Conservation (phyloP, 2,329 filamentous ascomycete genomes). For the Diaporthe humulicola region DNA sequence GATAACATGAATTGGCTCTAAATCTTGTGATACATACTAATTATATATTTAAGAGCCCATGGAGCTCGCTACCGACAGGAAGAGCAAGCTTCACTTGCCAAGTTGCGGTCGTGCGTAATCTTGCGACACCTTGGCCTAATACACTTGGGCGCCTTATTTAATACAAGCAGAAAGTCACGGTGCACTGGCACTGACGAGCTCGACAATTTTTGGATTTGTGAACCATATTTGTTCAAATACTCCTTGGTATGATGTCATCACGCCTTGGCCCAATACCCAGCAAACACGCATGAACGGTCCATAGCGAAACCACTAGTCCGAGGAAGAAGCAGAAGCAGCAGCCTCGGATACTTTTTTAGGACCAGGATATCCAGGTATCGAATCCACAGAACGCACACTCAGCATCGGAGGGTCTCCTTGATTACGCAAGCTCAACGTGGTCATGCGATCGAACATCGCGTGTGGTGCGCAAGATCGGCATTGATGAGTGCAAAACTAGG, state of each 20-base stretch:
- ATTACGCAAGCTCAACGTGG: neutral
- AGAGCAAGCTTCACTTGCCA: neutral
- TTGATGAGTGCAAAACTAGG: neutral
- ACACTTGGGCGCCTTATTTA: neutral
- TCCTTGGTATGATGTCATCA: neutral
- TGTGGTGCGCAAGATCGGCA: neutral
- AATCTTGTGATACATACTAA: too few relatives aligned
- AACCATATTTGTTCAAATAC: neutral
- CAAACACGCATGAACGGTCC: neutral
- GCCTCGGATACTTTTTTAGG: neutral
- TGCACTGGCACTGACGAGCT: neutral
- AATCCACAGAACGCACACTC: neutral
- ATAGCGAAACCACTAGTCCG: neutral
- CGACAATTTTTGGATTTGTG: neutral
- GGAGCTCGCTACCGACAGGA: neutral
- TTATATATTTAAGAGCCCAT: too few relatives aligned
- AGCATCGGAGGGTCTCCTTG: neutral
- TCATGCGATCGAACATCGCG: neutral
- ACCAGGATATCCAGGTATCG: constrained; percentile 5
- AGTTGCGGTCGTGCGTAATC: neutral
- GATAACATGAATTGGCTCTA: too few relatives aligned
- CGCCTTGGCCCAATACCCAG: neutral
- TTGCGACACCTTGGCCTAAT: neutral
- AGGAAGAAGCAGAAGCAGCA: neutral
- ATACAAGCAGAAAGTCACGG: neutral